Percentiles rank a stretch among this genome's conserved stretches.
Conservation (phyloP, 192 early-diverging fungal genomes). For the Podochytrium sp. region DNA sequence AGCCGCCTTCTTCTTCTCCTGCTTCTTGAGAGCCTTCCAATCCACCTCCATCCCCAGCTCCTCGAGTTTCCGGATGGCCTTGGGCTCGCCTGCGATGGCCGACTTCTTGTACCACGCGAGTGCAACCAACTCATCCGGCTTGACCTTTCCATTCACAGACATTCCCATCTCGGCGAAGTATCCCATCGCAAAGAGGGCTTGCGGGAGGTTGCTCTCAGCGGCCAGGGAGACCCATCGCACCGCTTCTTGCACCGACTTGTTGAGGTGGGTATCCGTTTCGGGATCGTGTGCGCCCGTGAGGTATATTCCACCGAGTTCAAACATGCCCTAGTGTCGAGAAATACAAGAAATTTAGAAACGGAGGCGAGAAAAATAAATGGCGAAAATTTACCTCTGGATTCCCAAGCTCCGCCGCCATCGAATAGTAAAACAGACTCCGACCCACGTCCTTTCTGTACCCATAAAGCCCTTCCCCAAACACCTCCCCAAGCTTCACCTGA, state of each 20-base stretch:
- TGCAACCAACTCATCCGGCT: slow-evolving; percentile 55
- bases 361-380: too few relatives aligned
- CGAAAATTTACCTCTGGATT: slow-evolving; percentile 52
- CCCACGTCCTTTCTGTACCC: slow-evolving; percentile 68
- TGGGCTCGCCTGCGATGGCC: slow-evolving; percentile 38
- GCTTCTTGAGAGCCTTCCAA: slow-evolving; percentile 19
- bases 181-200: slow-evolving; percentile 89
- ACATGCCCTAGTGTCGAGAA: slow-evolving; percentile 65
- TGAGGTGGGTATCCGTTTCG: slow-evolving; percentile 42
- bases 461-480: slow-evolving; percentile 79
- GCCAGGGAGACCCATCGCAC: slow-evolving; percentile 83
- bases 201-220: slow-evolving; percentile 74
- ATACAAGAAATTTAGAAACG: neutral
- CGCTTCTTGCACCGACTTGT: slow-evolving; percentile 71
- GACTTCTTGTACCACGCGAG: slow-evolving; percentile 43
- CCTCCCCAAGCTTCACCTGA: slow-evolving; percentile 77
- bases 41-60: slow-evolving; percentile 29
- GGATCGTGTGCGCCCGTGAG: slow-evolving; percentile 72
- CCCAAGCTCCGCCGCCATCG: slow-evolving; percentile 77
- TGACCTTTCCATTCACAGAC: slow-evolving; percentile 55
- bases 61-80: slow-evolving; percentile 37
- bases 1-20: neutral
- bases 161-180: slow-evolving; percentile 87
- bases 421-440: slow-evolving; percentile 77
- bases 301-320: slow-evolving; percentile 87